Conservation (phyloP, 306 rosid species). For the Quercus dentata region DNA sequence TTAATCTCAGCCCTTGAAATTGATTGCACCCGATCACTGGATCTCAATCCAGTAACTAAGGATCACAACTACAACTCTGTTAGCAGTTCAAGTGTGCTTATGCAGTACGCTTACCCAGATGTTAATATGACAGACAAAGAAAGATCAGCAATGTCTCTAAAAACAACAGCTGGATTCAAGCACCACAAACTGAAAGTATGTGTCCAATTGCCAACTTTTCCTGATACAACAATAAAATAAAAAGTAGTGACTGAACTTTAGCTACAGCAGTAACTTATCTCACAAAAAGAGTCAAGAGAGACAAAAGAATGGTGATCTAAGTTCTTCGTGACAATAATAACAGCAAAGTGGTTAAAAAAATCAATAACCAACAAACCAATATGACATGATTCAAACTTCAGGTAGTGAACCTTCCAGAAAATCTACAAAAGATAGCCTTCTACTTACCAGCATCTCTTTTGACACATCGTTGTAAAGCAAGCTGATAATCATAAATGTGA, state of each 20-base stretch:
- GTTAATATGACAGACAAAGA: constrained; percentile 87
- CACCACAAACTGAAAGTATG: constrained; percentile 89
- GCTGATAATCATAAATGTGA: constrained; percentile 85
- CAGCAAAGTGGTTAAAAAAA: neutral
- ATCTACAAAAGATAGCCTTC: neutral
- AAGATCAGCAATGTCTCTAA: constrained; percentile 81
- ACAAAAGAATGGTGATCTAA: neutral
- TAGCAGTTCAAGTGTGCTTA: neutral
- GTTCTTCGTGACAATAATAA: neutral
- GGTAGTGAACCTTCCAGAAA: neutral
- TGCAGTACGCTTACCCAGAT: constrained; percentile 61
- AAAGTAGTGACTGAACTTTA: neutral
- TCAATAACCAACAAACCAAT: neutral
- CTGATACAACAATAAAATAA: constrained; percentile 43
- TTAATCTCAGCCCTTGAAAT: no score
- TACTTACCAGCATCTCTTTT: constrained; percentile 74
- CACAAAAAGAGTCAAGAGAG: constrained; percentile 1
- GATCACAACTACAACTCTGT: neutral
- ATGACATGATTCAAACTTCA: neutral
- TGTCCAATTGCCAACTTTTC: constrained; percentile 76
- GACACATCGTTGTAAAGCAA: constrained; percentile 67
- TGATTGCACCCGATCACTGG: no score
- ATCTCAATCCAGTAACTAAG: neutral
- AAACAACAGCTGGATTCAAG: constrained; percentile 94
- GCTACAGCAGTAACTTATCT: constrained; percentile 11